These are phyloP conservation scores for Fusarium mexicanum DNA, from an alignment of 2,329 filamentous ascomycete genomes.

Conservation along the genomic window DNA sequence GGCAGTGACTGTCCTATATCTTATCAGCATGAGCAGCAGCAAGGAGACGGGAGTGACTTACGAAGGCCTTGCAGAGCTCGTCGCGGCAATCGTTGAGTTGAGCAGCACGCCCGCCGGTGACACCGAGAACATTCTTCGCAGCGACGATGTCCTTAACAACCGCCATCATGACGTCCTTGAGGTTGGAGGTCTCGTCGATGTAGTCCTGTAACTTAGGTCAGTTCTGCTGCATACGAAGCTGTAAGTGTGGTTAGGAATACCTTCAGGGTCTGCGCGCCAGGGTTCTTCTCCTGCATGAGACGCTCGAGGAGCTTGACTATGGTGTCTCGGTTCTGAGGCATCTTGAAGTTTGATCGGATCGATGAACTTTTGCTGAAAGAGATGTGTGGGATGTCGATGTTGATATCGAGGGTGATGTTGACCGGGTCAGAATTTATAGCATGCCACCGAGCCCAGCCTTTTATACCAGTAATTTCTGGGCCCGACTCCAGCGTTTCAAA, in stretches of 20 bases:
- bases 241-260: background rate
- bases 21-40: background rate
- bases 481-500: background rate
- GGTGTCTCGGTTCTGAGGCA: background rate
- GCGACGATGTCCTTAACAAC: slow-evolving; percentile 27
- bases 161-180: slow-evolving; percentile 28
- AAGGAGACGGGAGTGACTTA: background rate
- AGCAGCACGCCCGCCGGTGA: background rate
- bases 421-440: background rate
- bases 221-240: background rate
- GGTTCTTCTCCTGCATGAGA: background rate
- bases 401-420: slow-evolving; percentile 3
- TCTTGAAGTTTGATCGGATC: background rate
- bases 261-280: background rate
- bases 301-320: slow-evolving; percentile 14
- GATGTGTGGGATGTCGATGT: background rate
- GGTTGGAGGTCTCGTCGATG: slow-evolving; percentile 18
- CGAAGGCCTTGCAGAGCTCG: slow-evolving; percentile 16
- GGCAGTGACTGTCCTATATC: slow-evolving; percentile 22
- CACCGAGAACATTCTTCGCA: slow-evolving; percentile 12
- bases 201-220: slow-evolving; percentile 15
- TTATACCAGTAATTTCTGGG: background rate
- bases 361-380: background rate
- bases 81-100: slow-evolving; percentile 19
- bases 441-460: background rate